Evolutionary conservation across 2,329 filamentous ascomycete genomes (phyloP).

Genomic region (Anthostomella pinea): DNA sequence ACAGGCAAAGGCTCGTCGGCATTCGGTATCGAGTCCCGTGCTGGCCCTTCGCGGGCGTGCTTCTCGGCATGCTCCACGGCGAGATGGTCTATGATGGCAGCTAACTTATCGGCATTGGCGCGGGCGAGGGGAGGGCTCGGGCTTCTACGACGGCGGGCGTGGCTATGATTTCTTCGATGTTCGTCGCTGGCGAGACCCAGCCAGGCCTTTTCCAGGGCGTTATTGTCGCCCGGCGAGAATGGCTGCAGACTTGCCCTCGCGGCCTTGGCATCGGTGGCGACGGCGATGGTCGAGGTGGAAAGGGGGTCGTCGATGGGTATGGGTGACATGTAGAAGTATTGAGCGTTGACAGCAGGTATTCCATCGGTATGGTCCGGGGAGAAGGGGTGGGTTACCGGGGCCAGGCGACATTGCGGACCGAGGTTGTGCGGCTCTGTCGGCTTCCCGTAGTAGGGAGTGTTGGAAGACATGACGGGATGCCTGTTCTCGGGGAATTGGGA

Average conservation of each 20-base stretch:
- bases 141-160: slow-evolving; percentile 32
- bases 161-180: slow-evolving; percentile 46
- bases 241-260: slow-evolving; percentile 66
- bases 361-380: slow-evolving; percentile 38
- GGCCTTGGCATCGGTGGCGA: slow-evolving; percentile 47
- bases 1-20: slow-evolving; percentile 27
- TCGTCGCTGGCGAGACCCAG: slow-evolving; percentile 52
- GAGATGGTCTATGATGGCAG: slow-evolving; percentile 41
- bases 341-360: slow-evolving; percentile 61
- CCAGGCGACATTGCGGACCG: slow-evolving; percentile 56
- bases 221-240: slow-evolving; percentile 77
- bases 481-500: not conserved
- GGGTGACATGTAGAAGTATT: slow-evolving; percentile 83
- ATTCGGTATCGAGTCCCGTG: slow-evolving; percentile 29
- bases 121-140: slow-evolving; percentile 34
- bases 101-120: slow-evolving; percentile 36
- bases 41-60: slow-evolving; percentile 39
- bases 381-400: slow-evolving; percentile 42
- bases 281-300: slow-evolving; percentile 58
- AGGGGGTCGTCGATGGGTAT: slow-evolving; percentile 86
- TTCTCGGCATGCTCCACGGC: slow-evolving; percentile 46
- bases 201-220: slow-evolving; percentile 78
- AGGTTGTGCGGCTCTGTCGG: slow-evolving; percentile 50
- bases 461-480: slow-evolving; percentile 23
- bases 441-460: slow-evolving; percentile 17